These are phyloP conservation scores for Apiotrichum sp. DNA, from an alignment of 1,284 basidiomycete species.

Conservation along the genomic window DNA sequence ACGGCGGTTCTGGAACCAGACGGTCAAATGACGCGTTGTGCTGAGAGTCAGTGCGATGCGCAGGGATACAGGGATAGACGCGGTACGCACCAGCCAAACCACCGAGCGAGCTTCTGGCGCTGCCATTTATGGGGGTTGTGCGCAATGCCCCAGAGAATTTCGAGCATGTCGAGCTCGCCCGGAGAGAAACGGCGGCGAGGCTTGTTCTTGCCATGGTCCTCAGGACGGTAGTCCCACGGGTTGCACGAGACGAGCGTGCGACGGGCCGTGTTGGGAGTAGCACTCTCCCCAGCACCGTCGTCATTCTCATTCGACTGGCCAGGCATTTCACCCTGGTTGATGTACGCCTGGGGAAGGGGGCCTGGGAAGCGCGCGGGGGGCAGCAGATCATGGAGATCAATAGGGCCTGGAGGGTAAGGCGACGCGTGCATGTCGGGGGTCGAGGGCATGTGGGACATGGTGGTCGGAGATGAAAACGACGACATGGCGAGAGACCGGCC, in stretches of 20 bases:
- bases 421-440: constrained; percentile 15
- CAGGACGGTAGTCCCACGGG: constrained; percentile 22
- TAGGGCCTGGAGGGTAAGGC: constrained; percentile 15
- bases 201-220: constrained; percentile 23
- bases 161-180: constrained; percentile 21
- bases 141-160: constrained; percentile 21
- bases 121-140: constrained; percentile 25
- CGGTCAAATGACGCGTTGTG: constrained; percentile 20
- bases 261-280: constrained; percentile 8
- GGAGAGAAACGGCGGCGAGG: constrained; percentile 20
- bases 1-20: constrained; percentile 25
- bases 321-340: constrained; percentile 20
- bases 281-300: background rate
- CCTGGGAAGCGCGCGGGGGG: constrained; percentile 17
- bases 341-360: constrained; percentile 14
- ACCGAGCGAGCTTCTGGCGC: constrained; percentile 21
- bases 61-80: background rate
- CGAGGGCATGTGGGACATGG: constrained; percentile 19
- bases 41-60: constrained; percentile 4
- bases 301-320: constrained; percentile 9
- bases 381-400: constrained; percentile 18
- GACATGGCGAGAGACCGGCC: constrained; percentile 10
- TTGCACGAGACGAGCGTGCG: constrained; percentile 18
- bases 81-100: constrained; percentile 23
- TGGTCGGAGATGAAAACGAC: constrained; percentile 15